Evolutionary conservation across 495 filamentous ascomycete genomes (phyloP), one percentile per base, ranked within the genome.

Genomic region (Tirmania nivea): DNA sequence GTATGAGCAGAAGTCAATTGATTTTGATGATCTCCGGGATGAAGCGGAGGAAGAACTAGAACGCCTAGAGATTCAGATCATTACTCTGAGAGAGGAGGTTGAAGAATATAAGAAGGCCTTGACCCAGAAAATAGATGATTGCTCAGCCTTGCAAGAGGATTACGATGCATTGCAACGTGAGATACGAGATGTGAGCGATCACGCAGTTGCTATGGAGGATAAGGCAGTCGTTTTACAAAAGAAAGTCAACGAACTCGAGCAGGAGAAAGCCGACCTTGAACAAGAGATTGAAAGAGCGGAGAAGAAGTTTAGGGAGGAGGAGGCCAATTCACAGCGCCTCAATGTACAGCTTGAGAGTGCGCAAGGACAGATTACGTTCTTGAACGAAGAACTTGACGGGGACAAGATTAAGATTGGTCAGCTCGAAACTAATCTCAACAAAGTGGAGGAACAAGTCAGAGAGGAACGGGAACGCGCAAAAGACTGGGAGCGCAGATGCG

Each of bases 391-490:
- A 69, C 90, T 96, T 70, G 90, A 97, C 66, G 79, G 76, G 36
- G 92, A 97, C 66, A 97, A 96, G 75, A 95, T 97, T 63, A 86
- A 86, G 66, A 97, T 96, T 58, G 86, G 90, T 19, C 84, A 95
- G 58, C 71, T 96, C 4, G 86, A 94, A 61, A 80, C 81, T 10
- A 76, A 79, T 20, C 69, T 94, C 12, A 83, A 84, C 65, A 79
- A 77, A 36, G 75, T 78, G 54, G 77, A 86, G 63, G 73, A 80
- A 57, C 74, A 69, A 35, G 69, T 94, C 34, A 73, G 79, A 39
- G 87, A 85, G 49, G 87, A 95, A 61, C 80, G 78, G 62, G 88
- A 94, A 49, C 85, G 90, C 67, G 92, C 94, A 66, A 81, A 93
- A 66, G 90, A 96, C 54, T 77, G 80, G 35, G 79, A 84, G 60